A percentile compares a stretch with the other conserved stretches of the same genome.
These are phyloP conservation scores for Euryodendron excelsum DNA, from an alignment of 148 eudicot species.

Conservation along the genomic window DNA sequence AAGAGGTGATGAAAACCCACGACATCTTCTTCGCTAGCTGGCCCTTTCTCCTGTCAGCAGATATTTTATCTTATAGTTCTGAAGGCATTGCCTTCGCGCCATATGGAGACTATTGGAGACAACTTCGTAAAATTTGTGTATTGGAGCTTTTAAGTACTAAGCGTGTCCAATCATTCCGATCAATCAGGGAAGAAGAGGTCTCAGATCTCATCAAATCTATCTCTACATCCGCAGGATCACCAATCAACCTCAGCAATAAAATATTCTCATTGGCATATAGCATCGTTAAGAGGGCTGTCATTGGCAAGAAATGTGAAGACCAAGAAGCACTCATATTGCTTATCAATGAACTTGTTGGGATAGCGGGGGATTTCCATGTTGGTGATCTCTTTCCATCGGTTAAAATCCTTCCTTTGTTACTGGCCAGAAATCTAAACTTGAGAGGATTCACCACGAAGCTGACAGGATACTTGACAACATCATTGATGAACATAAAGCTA, in stretches of 20 bases:
- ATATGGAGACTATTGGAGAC: constrained; percentile 30
- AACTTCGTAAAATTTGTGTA: no score
- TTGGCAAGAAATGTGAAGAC: constrained; percentile 22
- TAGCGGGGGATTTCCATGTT: constrained; percentile 20
- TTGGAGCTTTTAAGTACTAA: no score
- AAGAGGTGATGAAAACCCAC: no score
- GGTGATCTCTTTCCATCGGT: no score
- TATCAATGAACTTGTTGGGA: constrained; percentile 4
- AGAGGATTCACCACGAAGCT: no score
- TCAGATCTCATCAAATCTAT: background rate
- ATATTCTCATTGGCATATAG: background rate
- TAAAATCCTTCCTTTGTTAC: no score
- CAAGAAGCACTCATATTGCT: constrained; percentile 13
- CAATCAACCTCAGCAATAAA: no score
- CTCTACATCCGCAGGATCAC: no score
- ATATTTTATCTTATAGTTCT: background rate
- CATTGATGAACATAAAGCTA: no score
- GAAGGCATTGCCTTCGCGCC: constrained; percentile 14
- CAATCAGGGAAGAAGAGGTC: constrained; percentile 25
- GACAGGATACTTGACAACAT: no score
- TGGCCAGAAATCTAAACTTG: no score
- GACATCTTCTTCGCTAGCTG: no score
- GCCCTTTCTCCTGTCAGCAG: background rate
- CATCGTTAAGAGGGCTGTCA: constrained; percentile 17
- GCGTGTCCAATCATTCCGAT: constrained; percentile 26